Conservation (phyloP, 305 asterid species). For the Ajuga reptans region DNA sequence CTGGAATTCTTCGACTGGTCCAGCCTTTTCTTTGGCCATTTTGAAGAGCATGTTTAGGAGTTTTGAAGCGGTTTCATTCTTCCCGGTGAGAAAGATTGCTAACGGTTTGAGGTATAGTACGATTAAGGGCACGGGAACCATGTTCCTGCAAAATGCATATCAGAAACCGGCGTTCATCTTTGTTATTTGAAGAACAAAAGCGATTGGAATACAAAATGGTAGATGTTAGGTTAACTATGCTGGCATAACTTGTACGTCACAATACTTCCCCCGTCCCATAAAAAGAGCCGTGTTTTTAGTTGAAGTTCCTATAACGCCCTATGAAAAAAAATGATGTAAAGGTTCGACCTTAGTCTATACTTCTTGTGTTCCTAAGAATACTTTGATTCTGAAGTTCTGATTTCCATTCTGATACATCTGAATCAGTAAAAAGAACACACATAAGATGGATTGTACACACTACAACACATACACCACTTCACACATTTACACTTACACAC, state of each 20-base stretch:
- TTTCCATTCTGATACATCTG: too few relatives aligned
- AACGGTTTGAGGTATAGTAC: conserved; percentile 56
- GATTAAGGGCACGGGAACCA: conserved; percentile 80
- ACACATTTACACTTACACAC: too few relatives aligned
- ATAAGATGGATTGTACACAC: too few relatives aligned
- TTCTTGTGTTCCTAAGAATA: too few relatives aligned
- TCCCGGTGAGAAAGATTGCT: conserved; percentile 52
- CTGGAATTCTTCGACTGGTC: conserved; percentile 81
- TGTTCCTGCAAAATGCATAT: conserved; percentile 42
- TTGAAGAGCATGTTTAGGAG: conserved; percentile 53
- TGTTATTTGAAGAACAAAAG: background rate
- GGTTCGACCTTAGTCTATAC: too few relatives aligned
- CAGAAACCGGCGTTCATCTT: background rate
- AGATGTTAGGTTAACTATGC: background rate
- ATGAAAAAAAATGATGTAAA: too few relatives aligned
- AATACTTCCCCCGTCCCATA: too few relatives aligned
- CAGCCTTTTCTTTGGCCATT: conserved; percentile 67
- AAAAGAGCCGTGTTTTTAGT: too few relatives aligned
- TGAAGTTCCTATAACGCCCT: too few relatives aligned
- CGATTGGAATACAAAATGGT: background rate
- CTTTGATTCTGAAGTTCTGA: too few relatives aligned
- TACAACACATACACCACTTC: too few relatives aligned
- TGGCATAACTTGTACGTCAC: background rate
- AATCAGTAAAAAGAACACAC: too few relatives aligned
- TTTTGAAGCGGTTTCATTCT: conserved; percentile 45